phyloP scores from a whole-genome alignment of 2,329 filamentous ascomycete genomes.

The Aspergillus persii region DNA sequence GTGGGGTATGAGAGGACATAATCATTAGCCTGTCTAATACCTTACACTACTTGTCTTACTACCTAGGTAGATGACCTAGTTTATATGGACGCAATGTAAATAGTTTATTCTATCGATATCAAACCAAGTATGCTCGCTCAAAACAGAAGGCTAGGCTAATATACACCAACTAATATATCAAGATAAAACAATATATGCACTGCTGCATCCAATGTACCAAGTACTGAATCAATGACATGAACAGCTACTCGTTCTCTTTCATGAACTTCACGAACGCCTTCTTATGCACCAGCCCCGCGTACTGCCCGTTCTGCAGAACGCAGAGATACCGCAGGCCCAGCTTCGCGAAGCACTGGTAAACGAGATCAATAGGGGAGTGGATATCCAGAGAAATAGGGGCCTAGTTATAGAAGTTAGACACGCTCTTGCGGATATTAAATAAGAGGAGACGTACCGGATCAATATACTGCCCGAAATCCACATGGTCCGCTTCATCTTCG shows the following conservation, averaged over 20 bases:
- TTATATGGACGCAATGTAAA: too few relatives aligned
- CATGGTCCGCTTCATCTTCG: slow-evolving; percentile 60
- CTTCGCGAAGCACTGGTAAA: slow-evolving; percentile 96
- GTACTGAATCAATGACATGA: too few relatives aligned
- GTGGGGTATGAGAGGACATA: slow-evolving; percentile 42
- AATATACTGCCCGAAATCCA: slow-evolving; percentile 87
- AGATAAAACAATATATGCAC: too few relatives aligned
- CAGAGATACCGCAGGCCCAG: slow-evolving; percentile 90
- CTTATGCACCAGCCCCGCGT: slow-evolving; percentile 92
- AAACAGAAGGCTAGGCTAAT: too few relatives aligned
- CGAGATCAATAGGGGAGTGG: slow-evolving; percentile 85
- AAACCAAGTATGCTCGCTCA: too few relatives aligned
- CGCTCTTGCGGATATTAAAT: too few relatives aligned
- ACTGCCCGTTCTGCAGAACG: slow-evolving; percentile 78
- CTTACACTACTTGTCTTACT: too few relatives aligned
- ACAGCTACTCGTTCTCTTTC: slow-evolving; percentile 65
- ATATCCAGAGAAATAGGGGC: slow-evolving; percentile 87
- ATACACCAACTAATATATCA: too few relatives aligned
- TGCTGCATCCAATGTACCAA: too few relatives aligned
- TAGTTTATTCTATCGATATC: too few relatives aligned
- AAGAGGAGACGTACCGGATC: slow-evolving; percentile 65
- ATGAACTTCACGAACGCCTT: slow-evolving; percentile 96
- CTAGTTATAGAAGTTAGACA: slow-evolving; percentile 35
- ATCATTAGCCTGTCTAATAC: neutral
- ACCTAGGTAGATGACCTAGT: too few relatives aligned